These are phyloP conservation scores for Cladophialophora immunda DNA, from an alignment of 2,329 filamentous ascomycete species.

Conservation along the genomic window DNA sequence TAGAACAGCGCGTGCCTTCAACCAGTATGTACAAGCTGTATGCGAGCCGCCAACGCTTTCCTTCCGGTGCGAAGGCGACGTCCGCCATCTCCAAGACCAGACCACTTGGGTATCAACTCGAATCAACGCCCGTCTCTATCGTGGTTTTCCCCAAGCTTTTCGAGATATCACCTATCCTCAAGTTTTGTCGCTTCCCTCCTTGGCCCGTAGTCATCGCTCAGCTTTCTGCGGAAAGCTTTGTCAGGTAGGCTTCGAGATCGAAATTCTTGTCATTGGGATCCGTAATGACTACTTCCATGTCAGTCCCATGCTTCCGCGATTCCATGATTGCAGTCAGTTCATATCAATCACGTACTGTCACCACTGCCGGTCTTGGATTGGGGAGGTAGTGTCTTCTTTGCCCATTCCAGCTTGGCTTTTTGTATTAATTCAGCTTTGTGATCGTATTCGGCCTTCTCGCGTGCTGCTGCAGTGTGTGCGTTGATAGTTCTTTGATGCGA, in stretches of 20 bases:
- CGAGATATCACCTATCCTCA: constrained; percentile 9
- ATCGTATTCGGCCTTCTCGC: constrained; percentile 82
- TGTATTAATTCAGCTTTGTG: constrained; percentile 91
- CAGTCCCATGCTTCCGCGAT: constrained; percentile 33
- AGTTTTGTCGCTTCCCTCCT: constrained; percentile 5
- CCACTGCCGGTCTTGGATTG: constrained; percentile 51
- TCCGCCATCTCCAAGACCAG: constrained; percentile 24
- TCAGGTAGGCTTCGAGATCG: constrained; percentile 87
- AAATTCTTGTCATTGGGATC: constrained; percentile 89
- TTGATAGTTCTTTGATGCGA: constrained; percentile 87
- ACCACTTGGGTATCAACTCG: constrained; percentile 31
- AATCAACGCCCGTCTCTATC: constrained; percentile 33
- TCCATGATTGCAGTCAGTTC: background rate
- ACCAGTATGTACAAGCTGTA: constrained; percentile 37
- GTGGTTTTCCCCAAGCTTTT: constrained; percentile 15
- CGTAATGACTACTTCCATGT: constrained; percentile 65
- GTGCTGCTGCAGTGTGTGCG: constrained; percentile 72
- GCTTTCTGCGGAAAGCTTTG: constrained; percentile 38
- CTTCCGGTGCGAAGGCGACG: constrained; percentile 13
- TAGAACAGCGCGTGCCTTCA: constrained; percentile 20
- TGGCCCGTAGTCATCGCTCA: constrained; percentile 16
- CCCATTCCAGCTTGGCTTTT: constrained; percentile 90
- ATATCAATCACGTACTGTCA: constrained; percentile 43
- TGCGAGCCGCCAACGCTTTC: constrained; percentile 23
- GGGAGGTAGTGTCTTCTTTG: constrained; percentile 73